These are phyloP conservation scores for Phytophthora sansomeana DNA, from an alignment of 352 stramenopile genomes.

Conservation along the genomic window DNA sequence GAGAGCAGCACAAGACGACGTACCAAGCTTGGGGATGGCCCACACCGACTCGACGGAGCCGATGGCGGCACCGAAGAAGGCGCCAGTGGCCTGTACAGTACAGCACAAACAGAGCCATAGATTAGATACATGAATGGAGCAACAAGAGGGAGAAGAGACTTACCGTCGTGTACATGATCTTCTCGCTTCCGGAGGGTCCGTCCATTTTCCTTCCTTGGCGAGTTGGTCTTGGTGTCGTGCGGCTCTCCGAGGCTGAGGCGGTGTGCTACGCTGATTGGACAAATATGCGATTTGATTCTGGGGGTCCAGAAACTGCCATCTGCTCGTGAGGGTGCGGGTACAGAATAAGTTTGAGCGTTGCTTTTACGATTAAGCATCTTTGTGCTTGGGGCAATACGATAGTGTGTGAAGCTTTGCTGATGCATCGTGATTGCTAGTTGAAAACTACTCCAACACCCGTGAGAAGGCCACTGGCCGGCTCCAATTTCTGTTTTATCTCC, in stretches of 20 bases:
- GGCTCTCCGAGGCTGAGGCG: conserved; percentile 18
- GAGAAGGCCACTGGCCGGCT: conserved; percentile 89
- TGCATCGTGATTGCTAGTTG: conserved; percentile 96
- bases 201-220: conserved; percentile 65
- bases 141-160: conserved; percentile 2
- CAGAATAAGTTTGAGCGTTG: conserved; percentile 11
- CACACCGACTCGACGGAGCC: conserved; percentile 88
- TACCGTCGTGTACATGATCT: conserved; percentile 82
- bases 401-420: conserved; percentile 94
- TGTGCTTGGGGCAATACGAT: conserved; percentile 95
- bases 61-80: conserved; percentile 77
- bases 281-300: conserved; percentile 1
- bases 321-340: conserved; percentile 39
- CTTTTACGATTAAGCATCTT: conserved; percentile 56
- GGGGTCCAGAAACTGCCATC: conserved; percentile 10
- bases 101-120: neutral
- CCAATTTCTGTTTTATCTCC: conserved; percentile 93
- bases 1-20: conserved; percentile 14
- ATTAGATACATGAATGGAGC: conserved; percentile 1
- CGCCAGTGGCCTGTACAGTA: conserved; percentile 63
- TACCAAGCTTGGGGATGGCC: conserved; percentile 89
- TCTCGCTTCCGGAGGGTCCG: conserved; percentile 69
- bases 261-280: conserved; percentile 22
- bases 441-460: conserved; percentile 95
- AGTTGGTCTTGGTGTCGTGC: conserved; percentile 33